A percentile compares a stretch with the other conserved stretches of the same genome.
These are phyloP conservation scores for Stentor coeruleus DNA, from an alignment of 73 alveolate genomes.

Conservation along the genomic window DNA sequence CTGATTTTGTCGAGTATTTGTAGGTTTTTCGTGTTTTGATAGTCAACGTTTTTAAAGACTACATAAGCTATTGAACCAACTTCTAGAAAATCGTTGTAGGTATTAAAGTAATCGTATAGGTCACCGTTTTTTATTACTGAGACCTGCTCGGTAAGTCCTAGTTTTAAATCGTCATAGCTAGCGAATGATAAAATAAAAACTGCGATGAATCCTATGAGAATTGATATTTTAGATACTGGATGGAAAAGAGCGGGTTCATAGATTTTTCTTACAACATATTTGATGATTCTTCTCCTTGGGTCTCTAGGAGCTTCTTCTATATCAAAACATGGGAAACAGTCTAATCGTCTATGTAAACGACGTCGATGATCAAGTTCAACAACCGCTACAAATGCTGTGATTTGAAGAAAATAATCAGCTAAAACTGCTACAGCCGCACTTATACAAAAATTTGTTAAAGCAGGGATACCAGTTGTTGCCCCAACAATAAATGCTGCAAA, in stretches of 20 bases:
- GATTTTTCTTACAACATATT: slow-evolving; percentile 55
- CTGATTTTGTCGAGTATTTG: slow-evolving; percentile 59
- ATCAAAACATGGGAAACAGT: slow-evolving; percentile 69
- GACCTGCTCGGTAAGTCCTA: slow-evolving; percentile 84
- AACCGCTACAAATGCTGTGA: slow-evolving; percentile 81
- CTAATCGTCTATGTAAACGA: slow-evolving; percentile 68
- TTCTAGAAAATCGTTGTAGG: slow-evolving; percentile 70
- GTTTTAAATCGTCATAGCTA: slow-evolving; percentile 50
- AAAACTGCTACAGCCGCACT: slow-evolving; percentile 89
- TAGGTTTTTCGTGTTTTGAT: slow-evolving; percentile 58
- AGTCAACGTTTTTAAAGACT: slow-evolving; percentile 81
- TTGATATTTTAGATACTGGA: slow-evolving; percentile 40
- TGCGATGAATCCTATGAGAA: slow-evolving; percentile 43
- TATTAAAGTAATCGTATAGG: slow-evolving; percentile 72
- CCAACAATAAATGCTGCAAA: slow-evolving; percentile 91
- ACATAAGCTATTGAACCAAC: slow-evolving; percentile 93
- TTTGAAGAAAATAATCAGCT: slow-evolving; percentile 78
- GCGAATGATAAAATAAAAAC: slow-evolving; percentile 48
- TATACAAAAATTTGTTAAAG: slow-evolving; percentile 80
- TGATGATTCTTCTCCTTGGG: slow-evolving; percentile 67
- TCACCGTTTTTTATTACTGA: slow-evolving; percentile 75
- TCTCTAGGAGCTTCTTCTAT: slow-evolving; percentile 36
- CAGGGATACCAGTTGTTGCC: slow-evolving; percentile 86
- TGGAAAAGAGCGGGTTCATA: slow-evolving; percentile 66
- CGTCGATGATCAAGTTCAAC: slow-evolving; percentile 82